phyloP scores from a whole-genome alignment of 352 stramenopile genomes.

The Globisporangium solare region DNA sequence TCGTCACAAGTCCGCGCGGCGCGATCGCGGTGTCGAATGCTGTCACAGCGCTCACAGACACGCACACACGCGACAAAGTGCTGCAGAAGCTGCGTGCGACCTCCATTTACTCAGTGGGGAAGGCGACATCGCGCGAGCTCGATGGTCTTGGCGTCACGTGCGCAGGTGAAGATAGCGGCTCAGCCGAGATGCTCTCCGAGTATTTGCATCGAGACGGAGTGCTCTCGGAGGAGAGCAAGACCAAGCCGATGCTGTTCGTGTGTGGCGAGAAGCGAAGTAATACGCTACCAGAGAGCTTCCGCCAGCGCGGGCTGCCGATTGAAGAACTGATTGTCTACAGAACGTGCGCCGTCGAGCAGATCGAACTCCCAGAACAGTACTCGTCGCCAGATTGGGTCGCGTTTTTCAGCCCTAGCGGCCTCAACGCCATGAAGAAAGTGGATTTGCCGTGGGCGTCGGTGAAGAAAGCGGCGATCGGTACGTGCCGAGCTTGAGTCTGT shows the following conservation, averaged over 20 bases:
- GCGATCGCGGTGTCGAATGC: conserved; percentile 43
- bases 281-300: conserved; percentile 61
- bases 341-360: conserved; percentile 39
- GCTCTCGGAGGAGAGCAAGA: conserved; percentile 26
- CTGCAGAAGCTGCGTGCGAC: conserved; percentile 25
- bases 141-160: conserved; percentile 45
- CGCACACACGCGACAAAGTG: conserved; percentile 9
- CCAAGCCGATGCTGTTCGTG: conserved; percentile 66
- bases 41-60: conserved; percentile 22
- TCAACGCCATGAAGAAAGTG: conserved; percentile 48
- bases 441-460: conserved; percentile 45
- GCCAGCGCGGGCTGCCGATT: conserved; percentile 30
- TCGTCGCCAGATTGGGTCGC: conserved; percentile 55
- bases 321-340: conserved; percentile 68
- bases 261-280: conserved; percentile 72
- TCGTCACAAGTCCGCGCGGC: conserved; percentile 76
- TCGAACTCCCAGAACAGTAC: conserved; percentile 36
- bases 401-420: conserved; percentile 80
- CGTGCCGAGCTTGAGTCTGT: background rate
- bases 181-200: conserved; percentile 49
- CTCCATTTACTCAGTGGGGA: conserved; percentile 60
- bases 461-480: conserved; percentile 76
- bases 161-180: conserved; percentile 63
- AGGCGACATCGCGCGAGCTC: conserved; percentile 59
- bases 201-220: conserved; percentile 36